These are phyloP conservation scores for Beauveria bassiana DNA, from an alignment of 2,329 filamentous ascomycete genomes.

Conservation along the genomic window DNA sequence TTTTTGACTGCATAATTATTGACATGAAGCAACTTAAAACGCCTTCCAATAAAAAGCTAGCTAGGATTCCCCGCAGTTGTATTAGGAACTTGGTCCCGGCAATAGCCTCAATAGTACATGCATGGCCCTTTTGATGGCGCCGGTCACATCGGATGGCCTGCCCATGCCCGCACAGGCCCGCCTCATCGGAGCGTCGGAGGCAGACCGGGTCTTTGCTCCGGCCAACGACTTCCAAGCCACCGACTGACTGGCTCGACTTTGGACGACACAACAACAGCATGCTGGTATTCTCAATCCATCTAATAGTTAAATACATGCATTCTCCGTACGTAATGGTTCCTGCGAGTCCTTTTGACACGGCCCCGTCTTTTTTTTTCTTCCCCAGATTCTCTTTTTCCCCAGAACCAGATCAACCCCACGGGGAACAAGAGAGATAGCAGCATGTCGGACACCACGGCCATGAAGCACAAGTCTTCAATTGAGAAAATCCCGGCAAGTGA, in stretches of 20 bases:
- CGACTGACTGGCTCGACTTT: neutral
- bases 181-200: neutral
- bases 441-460: neutral
- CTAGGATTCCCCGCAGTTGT: neutral
- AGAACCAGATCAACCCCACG: neutral
- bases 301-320: neutral
- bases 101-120: neutral
- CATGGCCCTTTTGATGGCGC: neutral
- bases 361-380: neutral
- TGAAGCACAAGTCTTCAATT: neutral
- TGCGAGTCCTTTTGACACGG: neutral
- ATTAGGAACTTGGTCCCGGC: neutral
- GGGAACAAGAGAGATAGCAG: neutral
- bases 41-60: no score
- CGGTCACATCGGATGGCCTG: no score
- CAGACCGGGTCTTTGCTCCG: neutral
- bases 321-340: neutral
- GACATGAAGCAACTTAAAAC: no score
- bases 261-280: neutral
- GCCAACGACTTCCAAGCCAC: neutral
- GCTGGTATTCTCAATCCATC: neutral
- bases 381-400: neutral
- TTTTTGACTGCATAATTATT: no score
- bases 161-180: neutral
- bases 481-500: neutral